These are phyloP conservation scores for Arbutus unedo DNA, from an alignment of 148 eudicot species.

Conservation along the genomic window DNA sequence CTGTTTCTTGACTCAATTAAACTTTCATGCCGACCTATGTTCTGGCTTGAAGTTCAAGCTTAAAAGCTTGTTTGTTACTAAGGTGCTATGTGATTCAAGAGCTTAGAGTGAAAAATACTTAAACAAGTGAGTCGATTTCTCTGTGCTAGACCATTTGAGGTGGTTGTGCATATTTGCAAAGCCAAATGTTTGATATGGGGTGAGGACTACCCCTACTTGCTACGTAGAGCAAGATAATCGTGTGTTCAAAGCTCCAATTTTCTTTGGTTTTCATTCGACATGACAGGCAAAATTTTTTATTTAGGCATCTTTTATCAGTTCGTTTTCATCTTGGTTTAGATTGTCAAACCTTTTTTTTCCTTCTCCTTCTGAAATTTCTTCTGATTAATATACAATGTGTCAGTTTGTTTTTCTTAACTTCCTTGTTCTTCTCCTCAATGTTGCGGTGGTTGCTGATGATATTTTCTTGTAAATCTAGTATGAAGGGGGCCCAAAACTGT, in stretches of 20 bases:
- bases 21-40: not conserved
- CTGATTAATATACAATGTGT: not conserved
- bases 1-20: not conserved
- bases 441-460: constrained; percentile 6
- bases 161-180: not conserved
- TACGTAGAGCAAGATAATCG: not conserved
- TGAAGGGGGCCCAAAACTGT: constrained; percentile 75
- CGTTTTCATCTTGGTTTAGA: not conserved
- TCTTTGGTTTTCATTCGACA: not conserved
- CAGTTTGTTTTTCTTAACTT: not conserved
- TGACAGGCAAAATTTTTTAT: not conserved
- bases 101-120: not conserved
- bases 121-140: not conserved
- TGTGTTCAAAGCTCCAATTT: not conserved
- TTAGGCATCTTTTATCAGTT: not conserved
- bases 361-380: not conserved
- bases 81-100: not conserved
- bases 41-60: constrained; percentile 1
- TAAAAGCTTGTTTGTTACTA: not conserved
- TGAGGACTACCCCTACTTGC: not conserved
- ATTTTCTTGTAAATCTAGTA: constrained; percentile 44
- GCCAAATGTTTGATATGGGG: constrained; percentile 1
- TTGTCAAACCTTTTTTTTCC: not conserved
- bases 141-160: not conserved
- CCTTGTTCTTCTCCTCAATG: not conserved